These are phyloP conservation scores for Diaporthe australafricana DNA, from an alignment of 2,329 filamentous ascomycete species.

Conservation along the genomic window DNA sequence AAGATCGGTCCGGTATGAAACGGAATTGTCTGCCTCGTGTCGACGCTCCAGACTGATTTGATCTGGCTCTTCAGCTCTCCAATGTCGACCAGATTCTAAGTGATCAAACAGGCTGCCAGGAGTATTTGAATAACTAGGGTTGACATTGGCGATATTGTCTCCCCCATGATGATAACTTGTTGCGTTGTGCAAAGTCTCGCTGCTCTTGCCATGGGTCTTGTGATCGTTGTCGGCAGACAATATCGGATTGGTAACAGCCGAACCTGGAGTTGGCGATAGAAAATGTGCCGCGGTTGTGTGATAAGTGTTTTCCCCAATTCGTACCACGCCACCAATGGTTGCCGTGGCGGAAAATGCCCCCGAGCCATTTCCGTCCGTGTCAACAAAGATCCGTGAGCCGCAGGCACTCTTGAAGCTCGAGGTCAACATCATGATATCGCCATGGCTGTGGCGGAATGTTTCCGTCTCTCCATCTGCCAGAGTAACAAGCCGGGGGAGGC, in stretches of 20 bases:
- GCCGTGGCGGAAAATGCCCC: background rate
- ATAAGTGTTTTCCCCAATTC: background rate
- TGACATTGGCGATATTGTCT: background rate
- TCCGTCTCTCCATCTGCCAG: background rate
- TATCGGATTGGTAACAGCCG: too few species aligned
- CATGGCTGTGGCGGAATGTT: fast-evolving
- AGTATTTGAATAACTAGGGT: too few species aligned
- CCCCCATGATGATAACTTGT: background rate
- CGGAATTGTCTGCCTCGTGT: background rate
- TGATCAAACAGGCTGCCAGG: background rate
- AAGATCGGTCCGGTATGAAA: background rate
- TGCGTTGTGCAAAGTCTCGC: background rate
- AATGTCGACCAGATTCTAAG: background rate
- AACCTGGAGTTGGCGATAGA: background rate
- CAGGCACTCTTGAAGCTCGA: background rate
- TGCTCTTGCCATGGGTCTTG: background rate
- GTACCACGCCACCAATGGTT: conserved; percentile 27
- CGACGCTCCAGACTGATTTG: too few species aligned
- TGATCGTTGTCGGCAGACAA: background rate
- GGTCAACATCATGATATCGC: background rate
- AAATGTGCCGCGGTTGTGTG: conserved; percentile 28
- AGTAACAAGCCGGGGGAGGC: conserved; percentile 2
- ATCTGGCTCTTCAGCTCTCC: background rate
- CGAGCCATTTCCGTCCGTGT: background rate
- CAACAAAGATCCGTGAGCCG: conserved; percentile 1